Evolutionary conservation across 1,284 basidiomycete genomes (phyloP).

Genomic region (Tranzscheliella williamsii): DNA sequence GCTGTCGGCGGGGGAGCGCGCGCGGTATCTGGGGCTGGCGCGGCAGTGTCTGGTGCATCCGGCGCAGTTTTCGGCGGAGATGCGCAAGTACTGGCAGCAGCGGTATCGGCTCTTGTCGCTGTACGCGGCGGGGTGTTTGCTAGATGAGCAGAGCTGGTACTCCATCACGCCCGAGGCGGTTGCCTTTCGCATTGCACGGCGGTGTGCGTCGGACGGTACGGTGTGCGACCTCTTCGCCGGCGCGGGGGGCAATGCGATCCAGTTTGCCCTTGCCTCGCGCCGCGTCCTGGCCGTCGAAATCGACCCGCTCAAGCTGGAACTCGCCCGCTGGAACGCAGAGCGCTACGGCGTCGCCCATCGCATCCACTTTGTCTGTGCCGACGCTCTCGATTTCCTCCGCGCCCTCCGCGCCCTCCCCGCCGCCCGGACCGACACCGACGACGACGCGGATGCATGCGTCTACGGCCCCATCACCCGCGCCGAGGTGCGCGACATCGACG

Average conservation of each 20-base stretch:
- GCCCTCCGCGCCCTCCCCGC: neutral
- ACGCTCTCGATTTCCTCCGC: conserved; percentile 77
- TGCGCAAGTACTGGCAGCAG: conserved; percentile 41
- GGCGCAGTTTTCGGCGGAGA: conserved; percentile 1
- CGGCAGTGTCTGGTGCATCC: conserved; percentile 17
- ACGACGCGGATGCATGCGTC: conserved; percentile 23
- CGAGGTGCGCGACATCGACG: conserved; percentile 15
- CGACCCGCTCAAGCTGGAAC: conserved; percentile 76
- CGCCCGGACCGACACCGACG: conserved; percentile 14
- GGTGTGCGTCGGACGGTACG: conserved; percentile 66
- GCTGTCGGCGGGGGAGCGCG: neutral
- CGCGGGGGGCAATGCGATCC: conserved; percentile 95
- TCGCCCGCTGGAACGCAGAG: conserved; percentile 83
- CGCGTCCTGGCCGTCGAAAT: conserved; percentile 89
- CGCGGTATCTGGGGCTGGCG: conserved; percentile 2
- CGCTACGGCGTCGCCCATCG: conserved; percentile 91
- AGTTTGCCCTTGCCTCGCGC: conserved; percentile 92
- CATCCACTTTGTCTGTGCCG: conserved; percentile 88
- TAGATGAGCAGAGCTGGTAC: conserved; percentile 93
- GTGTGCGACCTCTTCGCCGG: conserved; percentile 94
- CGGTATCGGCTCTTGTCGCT: conserved; percentile 48
- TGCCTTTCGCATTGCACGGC: conserved; percentile 85
- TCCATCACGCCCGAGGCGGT: conserved; percentile 92
- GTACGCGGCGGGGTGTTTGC: conserved; percentile 43
- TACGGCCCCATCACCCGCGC: conserved; percentile 11